Evolutionary conservation across 257 asterid species (phyloP).

Genomic region (Solanum clarkiae): DNA sequence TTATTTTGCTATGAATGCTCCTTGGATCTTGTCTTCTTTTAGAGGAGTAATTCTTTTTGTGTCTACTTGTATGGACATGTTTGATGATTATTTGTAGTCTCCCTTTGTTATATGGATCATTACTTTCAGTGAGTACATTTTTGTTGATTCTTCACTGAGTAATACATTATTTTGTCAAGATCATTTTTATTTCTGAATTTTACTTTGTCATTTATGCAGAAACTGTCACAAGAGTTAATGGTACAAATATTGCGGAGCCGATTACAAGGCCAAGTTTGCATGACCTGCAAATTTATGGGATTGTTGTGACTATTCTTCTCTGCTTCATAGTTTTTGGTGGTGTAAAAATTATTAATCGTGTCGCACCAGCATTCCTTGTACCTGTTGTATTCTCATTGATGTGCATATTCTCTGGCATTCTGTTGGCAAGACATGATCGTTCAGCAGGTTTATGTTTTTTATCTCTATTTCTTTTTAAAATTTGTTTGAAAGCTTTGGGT

Average conservation of each 20-base stretch:
- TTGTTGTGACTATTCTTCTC: conserved; percentile 82
- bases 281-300: conserved; percentile 93
- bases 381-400: conserved; percentile 79
- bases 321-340: conserved; percentile 99
- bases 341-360: conserved; percentile 93
- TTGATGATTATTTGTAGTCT: neutral
- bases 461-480: neutral
- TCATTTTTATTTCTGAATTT: neutral
- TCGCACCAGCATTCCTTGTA: conserved; percentile 93
- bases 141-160: conserved; percentile 11
- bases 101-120: neutral
- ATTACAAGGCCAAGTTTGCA: conserved; percentile 88
- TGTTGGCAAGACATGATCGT: conserved; percentile 57
- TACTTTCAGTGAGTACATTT: neutral
- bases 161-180: neutral
- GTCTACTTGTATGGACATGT: neutral
- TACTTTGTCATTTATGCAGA: conserved; percentile 17
- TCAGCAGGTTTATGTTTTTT: conserved; percentile 51
- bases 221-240: conserved; percentile 76
- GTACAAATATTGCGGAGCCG: conserved; percentile 66
- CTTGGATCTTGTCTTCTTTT: neutral
- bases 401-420: conserved; percentile 82
- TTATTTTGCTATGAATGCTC: neutral
- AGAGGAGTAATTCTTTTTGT: neutral
- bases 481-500: neutral